Percentiles rank a stretch among this genome's conserved stretches.
Evolutionary conservation across 352 stramenopile species (phyloP).

Genomic region (Pythium folliculosum): DNA sequence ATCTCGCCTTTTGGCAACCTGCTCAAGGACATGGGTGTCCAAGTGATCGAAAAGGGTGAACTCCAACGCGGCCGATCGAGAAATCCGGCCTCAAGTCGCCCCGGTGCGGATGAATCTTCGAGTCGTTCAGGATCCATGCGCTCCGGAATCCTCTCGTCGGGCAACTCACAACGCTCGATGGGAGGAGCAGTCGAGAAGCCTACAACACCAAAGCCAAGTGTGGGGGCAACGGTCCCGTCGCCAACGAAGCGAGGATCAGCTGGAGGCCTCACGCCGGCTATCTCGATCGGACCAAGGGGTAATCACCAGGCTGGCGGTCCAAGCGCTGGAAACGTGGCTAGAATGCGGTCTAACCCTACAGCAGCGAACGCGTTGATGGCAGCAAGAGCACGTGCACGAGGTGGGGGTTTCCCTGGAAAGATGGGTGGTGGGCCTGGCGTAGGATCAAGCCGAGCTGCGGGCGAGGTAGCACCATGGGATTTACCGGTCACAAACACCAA

Average conservation of each 20-base stretch:
- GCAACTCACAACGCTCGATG: slow-evolving; percentile 7
- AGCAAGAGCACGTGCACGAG: slow-evolving; percentile 63
- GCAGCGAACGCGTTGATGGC: slow-evolving; percentile 75
- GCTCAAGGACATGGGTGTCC: slow-evolving; percentile 23
- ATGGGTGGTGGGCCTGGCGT: slow-evolving; percentile 48
- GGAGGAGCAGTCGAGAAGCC: slow-evolving; percentile 26
- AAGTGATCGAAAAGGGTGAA: slow-evolving; percentile 21
- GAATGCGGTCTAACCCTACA: slow-evolving; percentile 50
- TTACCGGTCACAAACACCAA: slow-evolving; percentile 57
- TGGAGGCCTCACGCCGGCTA: slow-evolving; percentile 23
- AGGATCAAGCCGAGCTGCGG: slow-evolving; percentile 27
- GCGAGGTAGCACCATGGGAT: slow-evolving; percentile 74
- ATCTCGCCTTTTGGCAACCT: slow-evolving; percentile 16
- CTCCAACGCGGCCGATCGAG: slow-evolving; percentile 14
- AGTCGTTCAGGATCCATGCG: slow-evolving; percentile 8
- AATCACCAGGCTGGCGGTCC: slow-evolving; percentile 10
- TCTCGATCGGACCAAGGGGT: slow-evolving; percentile 6
- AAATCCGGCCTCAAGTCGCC: slow-evolving; percentile 7
- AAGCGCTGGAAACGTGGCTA: slow-evolving; percentile 13
- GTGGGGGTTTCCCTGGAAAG: slow-evolving; percentile 54
- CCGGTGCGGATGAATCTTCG: not conserved
- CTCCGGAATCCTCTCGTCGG: slow-evolving; percentile 10
- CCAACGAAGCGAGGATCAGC: slow-evolving; percentile 47
- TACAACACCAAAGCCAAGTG: slow-evolving; percentile 17
- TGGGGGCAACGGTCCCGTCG: slow-evolving; percentile 37